These are phyloP conservation scores for Boletus coccyginus DNA, from an alignment of 768 basidiomycete species.

Conservation along the genomic window DNA sequence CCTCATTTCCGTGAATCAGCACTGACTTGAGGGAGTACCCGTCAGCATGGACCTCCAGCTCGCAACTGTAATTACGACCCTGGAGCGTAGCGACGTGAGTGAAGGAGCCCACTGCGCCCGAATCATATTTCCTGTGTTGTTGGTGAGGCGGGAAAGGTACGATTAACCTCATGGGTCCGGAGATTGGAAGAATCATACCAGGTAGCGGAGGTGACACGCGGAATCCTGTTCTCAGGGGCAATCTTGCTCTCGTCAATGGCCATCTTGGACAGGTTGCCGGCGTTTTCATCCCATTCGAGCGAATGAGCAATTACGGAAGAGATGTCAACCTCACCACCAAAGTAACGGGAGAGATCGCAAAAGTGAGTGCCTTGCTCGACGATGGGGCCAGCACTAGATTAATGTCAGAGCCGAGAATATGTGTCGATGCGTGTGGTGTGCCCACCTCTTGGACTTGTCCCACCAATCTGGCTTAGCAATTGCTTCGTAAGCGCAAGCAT, in stretches of 20 bases:
- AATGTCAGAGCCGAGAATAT: slow-evolving; percentile 3
- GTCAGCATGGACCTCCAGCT: slow-evolving; percentile 91
- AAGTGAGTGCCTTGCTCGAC: slow-evolving; percentile 96
- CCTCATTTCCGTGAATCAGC: slow-evolving; percentile 4
- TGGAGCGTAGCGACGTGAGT: slow-evolving; percentile 90
- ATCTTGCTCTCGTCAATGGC: slow-evolving; percentile 83
- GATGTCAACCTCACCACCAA: slow-evolving; percentile 93
- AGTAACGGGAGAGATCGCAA: slow-evolving; percentile 95
- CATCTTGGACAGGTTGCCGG: slow-evolving; percentile 81
- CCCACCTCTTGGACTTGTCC: slow-evolving; percentile 87
- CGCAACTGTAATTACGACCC: slow-evolving; percentile 90
- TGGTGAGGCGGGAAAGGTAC: slow-evolving; percentile 14
- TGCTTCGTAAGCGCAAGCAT: slow-evolving; percentile 82
- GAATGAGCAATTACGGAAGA: slow-evolving; percentile 79
- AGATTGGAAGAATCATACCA: slow-evolving; percentile 53
- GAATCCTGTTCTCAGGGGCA: slow-evolving; percentile 84
- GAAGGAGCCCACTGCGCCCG: slow-evolving; percentile 90
- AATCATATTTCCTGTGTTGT: slow-evolving; percentile 82
- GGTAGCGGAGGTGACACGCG: slow-evolving; percentile 87
- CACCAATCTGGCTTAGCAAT: slow-evolving; percentile 89
- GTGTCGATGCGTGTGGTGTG: slow-evolving; percentile 19
- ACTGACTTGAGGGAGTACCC: slow-evolving; percentile 82
- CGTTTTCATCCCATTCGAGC: slow-evolving; percentile 88
- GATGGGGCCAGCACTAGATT: slow-evolving; percentile 66
- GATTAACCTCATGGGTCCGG: slow-evolving; percentile 13